Evolutionary conservation across 2,329 filamentous ascomycete genomes (phyloP).

Genomic region (Neophaeococcomyces aloes): DNA sequence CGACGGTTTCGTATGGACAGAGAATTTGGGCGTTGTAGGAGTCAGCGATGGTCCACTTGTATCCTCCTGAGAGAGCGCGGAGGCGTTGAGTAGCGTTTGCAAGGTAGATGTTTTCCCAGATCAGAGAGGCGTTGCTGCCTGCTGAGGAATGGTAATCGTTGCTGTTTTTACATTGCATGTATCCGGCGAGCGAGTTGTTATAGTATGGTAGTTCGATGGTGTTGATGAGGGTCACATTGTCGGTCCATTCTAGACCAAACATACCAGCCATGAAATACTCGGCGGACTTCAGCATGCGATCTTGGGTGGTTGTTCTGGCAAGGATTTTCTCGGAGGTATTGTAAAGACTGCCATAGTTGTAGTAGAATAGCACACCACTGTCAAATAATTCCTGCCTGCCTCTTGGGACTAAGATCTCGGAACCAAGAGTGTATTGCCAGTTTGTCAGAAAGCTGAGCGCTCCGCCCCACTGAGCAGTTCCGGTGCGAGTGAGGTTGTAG

Average conservation of each 20-base stretch:
- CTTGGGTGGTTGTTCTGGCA: conserved; percentile 62
- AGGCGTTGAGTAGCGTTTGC: conserved; percentile 53
- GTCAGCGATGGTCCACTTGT: conserved; percentile 55
- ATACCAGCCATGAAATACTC: conserved; percentile 72
- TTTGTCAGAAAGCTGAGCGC: conserved; percentile 54
- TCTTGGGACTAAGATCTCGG: conserved; percentile 60
- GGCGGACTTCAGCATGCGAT: conserved; percentile 65
- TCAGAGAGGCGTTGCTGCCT: conserved; percentile 43
- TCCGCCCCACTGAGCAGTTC: conserved; percentile 47
- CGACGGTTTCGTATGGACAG: conserved; percentile 70
- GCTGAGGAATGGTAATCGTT: conserved; percentile 37
- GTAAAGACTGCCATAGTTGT: conserved; percentile 57
- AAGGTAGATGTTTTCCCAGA: conserved; percentile 58
- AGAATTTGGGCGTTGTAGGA: conserved; percentile 56
- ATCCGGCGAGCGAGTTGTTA: conserved; percentile 61
- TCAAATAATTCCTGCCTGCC: conserved; percentile 65
- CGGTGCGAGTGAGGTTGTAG: conserved; percentile 38
- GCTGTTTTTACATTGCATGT: conserved; percentile 55
- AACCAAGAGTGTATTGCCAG: conserved; percentile 60
- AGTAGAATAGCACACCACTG: conserved; percentile 59
- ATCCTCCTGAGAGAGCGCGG: conserved; percentile 42
- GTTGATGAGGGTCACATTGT: conserved; percentile 61
- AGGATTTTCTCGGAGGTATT: conserved; percentile 63
- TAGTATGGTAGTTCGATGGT: conserved; percentile 54
- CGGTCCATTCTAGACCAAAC: conserved; percentile 63